These are phyloP conservation scores for Mitragyna speciosa DNA, from an alignment of 257 asterid species.

Conservation along the genomic window DNA sequence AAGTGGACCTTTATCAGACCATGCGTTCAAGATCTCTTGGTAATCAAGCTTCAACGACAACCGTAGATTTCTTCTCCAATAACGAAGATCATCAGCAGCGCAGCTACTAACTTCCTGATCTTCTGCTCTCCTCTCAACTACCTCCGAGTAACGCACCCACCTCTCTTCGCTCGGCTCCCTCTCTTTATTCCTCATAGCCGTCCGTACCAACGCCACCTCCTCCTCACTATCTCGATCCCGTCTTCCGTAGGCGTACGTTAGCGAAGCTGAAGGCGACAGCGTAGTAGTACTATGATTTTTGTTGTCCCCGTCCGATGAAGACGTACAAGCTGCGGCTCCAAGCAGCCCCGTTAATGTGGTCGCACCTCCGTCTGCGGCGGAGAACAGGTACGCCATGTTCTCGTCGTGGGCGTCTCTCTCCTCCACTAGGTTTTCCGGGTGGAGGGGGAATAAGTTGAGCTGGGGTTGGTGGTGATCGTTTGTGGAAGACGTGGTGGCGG, in stretches of 20 bases:
- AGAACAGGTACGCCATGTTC: conserved; percentile 67
- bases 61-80: conserved; percentile 23
- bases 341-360: conserved; percentile 61
- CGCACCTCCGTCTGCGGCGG: conserved; percentile 69
- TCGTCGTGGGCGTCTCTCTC: conserved; percentile 56
- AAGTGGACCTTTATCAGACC: conserved; percentile 81
- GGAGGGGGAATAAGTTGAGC: conserved; percentile 51
- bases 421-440: conserved; percentile 42
- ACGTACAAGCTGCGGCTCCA: conserved; percentile 34
- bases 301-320: conserved; percentile 35
- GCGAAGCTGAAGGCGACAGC: conserved; percentile 50
- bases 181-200: conserved; percentile 69
- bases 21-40: conserved; percentile 73
- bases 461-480: conserved; percentile 17
- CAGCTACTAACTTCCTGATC: conserved; percentile 82
- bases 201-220: conserved; percentile 64
- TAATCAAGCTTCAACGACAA: conserved; percentile 84
- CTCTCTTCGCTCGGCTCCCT: conserved; percentile 74
- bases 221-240: conserved; percentile 14
- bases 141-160: conserved; percentile 87
- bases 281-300: conserved; percentile 20
- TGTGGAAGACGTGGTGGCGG: background rate
- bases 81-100: conserved; percentile 41
- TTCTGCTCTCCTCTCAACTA: conserved; percentile 73
- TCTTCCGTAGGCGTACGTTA: conserved; percentile 41